A percentile compares a stretch with the other conserved stretches of the same genome.
These are phyloP conservation scores for Dorcoceras hygrometricum DNA, from an alignment of 257 asterid genomes.

Conservation along the genomic window DNA sequence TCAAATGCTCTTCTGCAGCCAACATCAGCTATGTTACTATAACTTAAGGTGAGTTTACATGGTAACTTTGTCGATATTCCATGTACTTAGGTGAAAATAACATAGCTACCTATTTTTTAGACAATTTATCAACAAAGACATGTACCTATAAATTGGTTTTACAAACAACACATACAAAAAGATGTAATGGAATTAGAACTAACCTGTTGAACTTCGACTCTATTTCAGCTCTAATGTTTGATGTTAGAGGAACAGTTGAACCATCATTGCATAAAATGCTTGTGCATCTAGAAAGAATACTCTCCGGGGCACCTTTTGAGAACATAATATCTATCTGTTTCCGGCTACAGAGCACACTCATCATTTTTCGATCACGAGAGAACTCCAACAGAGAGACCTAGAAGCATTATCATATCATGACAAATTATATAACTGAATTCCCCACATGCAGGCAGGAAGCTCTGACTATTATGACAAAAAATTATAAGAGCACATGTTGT, in stretches of 20 bases:
- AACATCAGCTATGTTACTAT: not conserved
- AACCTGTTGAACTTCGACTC: constrained; percentile 82
- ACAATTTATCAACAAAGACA: no score
- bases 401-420: constrained; percentile 29
- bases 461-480: not conserved
- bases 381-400: constrained; percentile 90
- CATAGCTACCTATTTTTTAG: not conserved
- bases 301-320: constrained; percentile 99
- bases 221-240: constrained; percentile 73
- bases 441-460: constrained; percentile 13
- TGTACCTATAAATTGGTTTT: not conserved
- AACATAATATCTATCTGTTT: constrained; percentile 92
- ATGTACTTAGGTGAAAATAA: not conserved
- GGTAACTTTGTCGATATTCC: constrained; percentile 15
- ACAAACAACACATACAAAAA: not conserved
- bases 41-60: constrained; percentile 8
- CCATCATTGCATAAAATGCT: constrained; percentile 88
- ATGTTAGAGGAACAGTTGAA: constrained; percentile 65
- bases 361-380: constrained; percentile 99
- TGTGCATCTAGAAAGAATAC: constrained; percentile 87
- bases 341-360: constrained; percentile 96
- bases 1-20: not conserved
- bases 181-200: not conserved
- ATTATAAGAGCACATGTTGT: not conserved
- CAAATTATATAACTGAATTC: constrained; percentile 6